Conservation (phyloP, 2,329 filamentous ascomycete species). For the Dactylellina cionopaga region DNA sequence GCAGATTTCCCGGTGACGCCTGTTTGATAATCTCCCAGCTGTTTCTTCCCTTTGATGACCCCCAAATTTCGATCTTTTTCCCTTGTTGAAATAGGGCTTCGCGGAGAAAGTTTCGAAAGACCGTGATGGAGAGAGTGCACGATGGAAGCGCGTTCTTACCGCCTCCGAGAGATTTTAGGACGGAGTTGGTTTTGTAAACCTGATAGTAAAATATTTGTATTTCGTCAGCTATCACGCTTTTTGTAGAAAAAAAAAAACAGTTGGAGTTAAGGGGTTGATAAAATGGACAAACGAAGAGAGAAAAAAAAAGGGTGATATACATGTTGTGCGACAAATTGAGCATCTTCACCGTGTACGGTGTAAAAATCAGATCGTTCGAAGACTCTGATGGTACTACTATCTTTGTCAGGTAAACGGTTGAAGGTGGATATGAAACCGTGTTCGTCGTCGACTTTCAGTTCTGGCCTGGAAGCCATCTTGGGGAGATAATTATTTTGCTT, state of each 20-base stretch:
- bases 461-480: slow-evolving; percentile 79
- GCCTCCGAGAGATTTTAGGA: slow-evolving; percentile 83
- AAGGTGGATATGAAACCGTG: slow-evolving; percentile 96
- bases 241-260: too few relatives aligned
- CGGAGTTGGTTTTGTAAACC: slow-evolving; percentile 98
- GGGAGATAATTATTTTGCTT: too few relatives aligned
- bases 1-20: slow-evolving; percentile 93
- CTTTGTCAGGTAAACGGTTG: slow-evolving; percentile 78
- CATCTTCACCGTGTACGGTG: slow-evolving; percentile 89
- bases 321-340: slow-evolving; percentile 81
- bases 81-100: slow-evolving; percentile 92
- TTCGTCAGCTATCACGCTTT: too few relatives aligned
- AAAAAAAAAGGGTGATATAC: slow-evolving; percentile 62
- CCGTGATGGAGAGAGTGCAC: slow-evolving; percentile 93
- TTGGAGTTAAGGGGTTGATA: too few relatives aligned
- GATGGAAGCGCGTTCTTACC: slow-evolving; percentile 80
- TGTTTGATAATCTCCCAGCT: slow-evolving; percentile 93
- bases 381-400: slow-evolving; percentile 81
- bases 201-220: slow-evolving; percentile 60
- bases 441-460: slow-evolving; percentile 89
- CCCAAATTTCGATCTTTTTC: slow-evolving; percentile 91
- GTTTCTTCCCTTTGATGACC: slow-evolving; percentile 77
- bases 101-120: slow-evolving; percentile 93
- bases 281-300: neutral
- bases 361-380: slow-evolving; percentile 97